These are phyloP conservation scores for Pythium brassicae DNA, from an alignment of 352 stramenopile genomes.

Conservation along the genomic window DNA sequence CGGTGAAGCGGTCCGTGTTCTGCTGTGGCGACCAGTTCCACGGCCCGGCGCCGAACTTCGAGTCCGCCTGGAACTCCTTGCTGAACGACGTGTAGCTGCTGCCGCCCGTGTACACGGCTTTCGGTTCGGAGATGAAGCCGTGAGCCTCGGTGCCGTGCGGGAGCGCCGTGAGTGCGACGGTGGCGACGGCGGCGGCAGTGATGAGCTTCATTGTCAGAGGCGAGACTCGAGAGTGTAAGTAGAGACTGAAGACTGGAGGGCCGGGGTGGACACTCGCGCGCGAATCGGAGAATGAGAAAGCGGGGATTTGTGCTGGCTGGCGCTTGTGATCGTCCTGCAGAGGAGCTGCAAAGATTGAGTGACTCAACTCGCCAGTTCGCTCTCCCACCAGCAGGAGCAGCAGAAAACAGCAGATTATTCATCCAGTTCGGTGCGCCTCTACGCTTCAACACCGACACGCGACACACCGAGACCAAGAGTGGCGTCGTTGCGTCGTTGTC, in stretches of 20 bases:
- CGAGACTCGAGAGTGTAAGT: neutral
- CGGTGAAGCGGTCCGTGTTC: constrained; percentile 12
- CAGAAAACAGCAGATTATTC: too few relatives aligned
- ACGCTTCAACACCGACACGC: too few relatives aligned
- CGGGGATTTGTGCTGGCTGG: too few relatives aligned
- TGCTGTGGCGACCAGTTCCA: constrained; percentile 15
- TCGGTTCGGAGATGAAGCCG: too few relatives aligned
- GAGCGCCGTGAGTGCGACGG: neutral
- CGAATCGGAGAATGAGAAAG: constrained; percentile 2
- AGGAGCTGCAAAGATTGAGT: too few relatives aligned
- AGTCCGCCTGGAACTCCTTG: constrained; percentile 27
- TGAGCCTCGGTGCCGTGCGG: constrained; percentile 17
- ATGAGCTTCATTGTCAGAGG: constrained; percentile 7
- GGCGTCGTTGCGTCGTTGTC: too few relatives aligned
- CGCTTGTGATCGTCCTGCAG: too few relatives aligned
- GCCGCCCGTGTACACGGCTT: too few relatives aligned
- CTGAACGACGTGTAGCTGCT: constrained; percentile 7
- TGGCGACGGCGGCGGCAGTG: neutral
- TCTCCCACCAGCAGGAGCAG: too few relatives aligned
- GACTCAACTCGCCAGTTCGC: too few relatives aligned
- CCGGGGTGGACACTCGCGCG: neutral
- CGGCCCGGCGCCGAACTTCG: neutral
- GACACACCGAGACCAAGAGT: too few relatives aligned
- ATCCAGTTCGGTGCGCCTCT: too few relatives aligned
- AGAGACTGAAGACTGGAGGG: neutral